Conservation (phyloP, 345 rosid genomes). For the Eucalyptus marginata region DNA sequence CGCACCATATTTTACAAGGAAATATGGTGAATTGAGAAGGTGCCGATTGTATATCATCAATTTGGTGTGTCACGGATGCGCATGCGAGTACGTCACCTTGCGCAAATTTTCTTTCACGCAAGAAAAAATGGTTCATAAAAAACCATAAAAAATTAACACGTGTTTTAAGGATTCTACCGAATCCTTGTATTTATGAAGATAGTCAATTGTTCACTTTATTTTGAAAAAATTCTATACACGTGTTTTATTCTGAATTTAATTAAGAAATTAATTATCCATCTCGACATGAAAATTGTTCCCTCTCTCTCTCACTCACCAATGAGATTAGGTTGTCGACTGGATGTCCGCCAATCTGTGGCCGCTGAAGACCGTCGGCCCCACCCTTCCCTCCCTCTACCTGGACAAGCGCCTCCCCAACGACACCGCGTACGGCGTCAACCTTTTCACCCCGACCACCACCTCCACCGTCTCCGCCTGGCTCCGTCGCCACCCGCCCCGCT, state of each 20-base stretch:
- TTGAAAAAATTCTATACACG: neutral
- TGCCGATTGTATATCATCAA: neutral
- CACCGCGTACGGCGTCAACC: conserved; percentile 2
- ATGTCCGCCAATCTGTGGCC: conserved; percentile 4
- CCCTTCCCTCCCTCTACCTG: conserved; percentile 17
- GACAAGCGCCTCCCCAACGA: conserved; percentile 9
- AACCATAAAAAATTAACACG: neutral
- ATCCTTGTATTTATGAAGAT: neutral
- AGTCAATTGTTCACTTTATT: neutral
- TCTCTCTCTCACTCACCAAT: neutral
- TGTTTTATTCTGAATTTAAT: neutral
- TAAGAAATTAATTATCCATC: neutral
- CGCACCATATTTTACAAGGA: neutral
- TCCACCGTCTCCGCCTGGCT: neutral
- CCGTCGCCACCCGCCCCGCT: neutral
- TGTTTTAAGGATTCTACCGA: neutral
- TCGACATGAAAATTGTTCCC: neutral
- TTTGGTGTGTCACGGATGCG: neutral
- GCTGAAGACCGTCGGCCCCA: conserved; percentile 11
- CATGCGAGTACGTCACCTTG: neutral
- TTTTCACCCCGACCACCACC: neutral
- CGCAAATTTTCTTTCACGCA: neutral
- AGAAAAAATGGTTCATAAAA: neutral
- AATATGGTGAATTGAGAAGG: neutral
- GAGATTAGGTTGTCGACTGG: conserved; percentile 2